phyloP scores from a whole-genome alignment of 2,329 filamentous ascomycete genomes.

The Mycosphaerella arachidis region DNA sequence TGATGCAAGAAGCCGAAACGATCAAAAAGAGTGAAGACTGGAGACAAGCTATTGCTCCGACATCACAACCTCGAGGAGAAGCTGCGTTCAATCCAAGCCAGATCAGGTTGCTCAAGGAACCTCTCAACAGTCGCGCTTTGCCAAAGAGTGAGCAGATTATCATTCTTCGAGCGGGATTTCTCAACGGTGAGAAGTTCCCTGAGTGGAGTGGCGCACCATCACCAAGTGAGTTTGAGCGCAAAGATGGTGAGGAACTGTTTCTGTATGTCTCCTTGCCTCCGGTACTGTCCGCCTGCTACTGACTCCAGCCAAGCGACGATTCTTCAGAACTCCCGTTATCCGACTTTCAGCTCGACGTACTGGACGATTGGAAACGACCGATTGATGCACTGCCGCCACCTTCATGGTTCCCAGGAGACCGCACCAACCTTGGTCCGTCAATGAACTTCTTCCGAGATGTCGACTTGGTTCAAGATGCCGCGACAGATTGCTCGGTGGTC shows the following conservation, averaged over 20 bases:
- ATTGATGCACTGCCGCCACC: slow-evolving; percentile 57
- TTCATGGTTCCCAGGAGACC: slow-evolving; percentile 33
- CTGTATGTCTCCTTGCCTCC: slow-evolving; percentile 47
- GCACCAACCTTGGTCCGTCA: slow-evolving; percentile 39
- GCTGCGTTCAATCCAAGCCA: slow-evolving; percentile 14
- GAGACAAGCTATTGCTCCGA: slow-evolving; percentile 10
- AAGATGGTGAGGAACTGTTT: slow-evolving; percentile 53
- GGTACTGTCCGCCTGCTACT: slow-evolving; percentile 10
- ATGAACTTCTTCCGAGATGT: slow-evolving; percentile 58
- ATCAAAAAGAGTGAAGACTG: slow-evolving; percentile 57
- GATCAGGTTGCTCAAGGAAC: slow-evolving; percentile 41
- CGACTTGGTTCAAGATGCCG: slow-evolving; percentile 91
- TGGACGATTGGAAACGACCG: slow-evolving; percentile 79
- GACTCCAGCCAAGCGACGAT: slow-evolving; percentile 53
- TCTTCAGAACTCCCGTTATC: slow-evolving; percentile 67
- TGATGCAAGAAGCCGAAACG: slow-evolving; percentile 68
- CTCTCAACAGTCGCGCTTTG: slow-evolving; percentile 58
- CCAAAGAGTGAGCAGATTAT: slow-evolving; percentile 71
- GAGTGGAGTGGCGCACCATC: slow-evolving; percentile 69
- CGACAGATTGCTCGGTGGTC: slow-evolving; percentile 94
- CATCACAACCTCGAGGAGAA: background rate
- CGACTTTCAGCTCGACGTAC: slow-evolving; percentile 65
- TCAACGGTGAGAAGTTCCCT: slow-evolving; percentile 79
- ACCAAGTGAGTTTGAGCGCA: slow-evolving; percentile 57
- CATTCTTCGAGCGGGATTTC: slow-evolving; percentile 67